Conservation (phyloP, 2,329 filamentous ascomycete genomes). For the Byssothecium circinans region DNA sequence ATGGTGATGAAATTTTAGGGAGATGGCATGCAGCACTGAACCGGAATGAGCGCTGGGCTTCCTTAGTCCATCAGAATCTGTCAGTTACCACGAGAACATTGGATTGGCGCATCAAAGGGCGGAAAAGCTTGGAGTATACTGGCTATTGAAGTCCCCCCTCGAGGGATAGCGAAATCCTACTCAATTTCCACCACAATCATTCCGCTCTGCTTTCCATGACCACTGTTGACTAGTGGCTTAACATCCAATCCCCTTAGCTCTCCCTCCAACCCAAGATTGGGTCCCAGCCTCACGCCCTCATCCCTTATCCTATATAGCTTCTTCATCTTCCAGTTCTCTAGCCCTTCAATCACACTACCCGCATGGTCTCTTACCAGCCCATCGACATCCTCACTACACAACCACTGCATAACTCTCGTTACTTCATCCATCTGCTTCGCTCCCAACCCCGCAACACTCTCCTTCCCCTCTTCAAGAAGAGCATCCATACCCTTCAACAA, state of each 20-base stretch:
- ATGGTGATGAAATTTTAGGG: too few species aligned
- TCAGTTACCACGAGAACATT: conserved; percentile 17
- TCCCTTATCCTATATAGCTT: conserved; percentile 49
- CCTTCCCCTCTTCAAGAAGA: conserved; percentile 44
- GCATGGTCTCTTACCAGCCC: conserved; percentile 69
- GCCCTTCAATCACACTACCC: conserved; percentile 65
- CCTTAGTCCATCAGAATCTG: conserved; percentile 5
- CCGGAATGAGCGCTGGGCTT: not conserved
- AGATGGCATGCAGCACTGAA: not conserved
- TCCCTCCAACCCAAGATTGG: conserved; percentile 35
- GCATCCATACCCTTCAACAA: conserved; percentile 63
- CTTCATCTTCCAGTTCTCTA: conserved; percentile 64
- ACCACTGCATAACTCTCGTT: conserved; percentile 63
- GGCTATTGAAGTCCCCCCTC: not conserved
- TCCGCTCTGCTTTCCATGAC: conserved; percentile 44
- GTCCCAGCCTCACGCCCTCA: conserved; percentile 21
- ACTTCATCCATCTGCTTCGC: conserved; percentile 63
- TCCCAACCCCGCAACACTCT: conserved; percentile 56
- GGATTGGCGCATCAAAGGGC: conserved; percentile 12
- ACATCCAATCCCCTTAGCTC: conserved; percentile 52
- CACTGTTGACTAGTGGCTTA: conserved; percentile 27
- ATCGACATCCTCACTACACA: conserved; percentile 67
- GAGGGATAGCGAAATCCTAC: conserved; percentile 36
- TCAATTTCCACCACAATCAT: conserved; percentile 62
- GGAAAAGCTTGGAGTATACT: conserved; percentile 4